phyloP scores from a whole-genome alignment of 306 rosid species.

The Rosa rugosa region DNA sequence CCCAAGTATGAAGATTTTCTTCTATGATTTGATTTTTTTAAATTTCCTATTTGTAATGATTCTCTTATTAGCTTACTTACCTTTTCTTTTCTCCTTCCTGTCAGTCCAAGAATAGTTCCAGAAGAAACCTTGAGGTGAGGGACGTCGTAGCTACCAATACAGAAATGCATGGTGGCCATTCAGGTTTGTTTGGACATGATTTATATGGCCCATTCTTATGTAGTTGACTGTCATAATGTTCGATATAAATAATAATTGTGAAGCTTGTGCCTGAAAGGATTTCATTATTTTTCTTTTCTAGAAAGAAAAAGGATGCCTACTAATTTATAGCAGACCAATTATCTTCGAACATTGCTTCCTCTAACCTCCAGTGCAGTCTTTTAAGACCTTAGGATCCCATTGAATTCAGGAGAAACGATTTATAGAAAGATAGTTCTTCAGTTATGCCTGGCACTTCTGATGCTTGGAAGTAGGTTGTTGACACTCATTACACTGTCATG shows the following conservation, averaged over 20 bases:
- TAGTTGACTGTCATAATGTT: neutral
- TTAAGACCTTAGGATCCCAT: neutral
- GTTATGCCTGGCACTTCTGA: neutral
- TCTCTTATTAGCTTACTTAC: neutral
- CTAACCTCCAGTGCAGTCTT: neutral
- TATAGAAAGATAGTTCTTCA: neutral
- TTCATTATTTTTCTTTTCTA: neutral
- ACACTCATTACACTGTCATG: neutral
- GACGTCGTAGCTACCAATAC: neutral
- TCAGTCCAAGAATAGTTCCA: conserved; percentile 38
- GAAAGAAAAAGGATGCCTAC: neutral
- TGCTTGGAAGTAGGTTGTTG: neutral
- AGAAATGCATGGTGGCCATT: conserved; percentile 9
- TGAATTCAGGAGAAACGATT: neutral
- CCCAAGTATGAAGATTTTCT: conserved; percentile 25
- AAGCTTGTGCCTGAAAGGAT: neutral
- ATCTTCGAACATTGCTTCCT: neutral
- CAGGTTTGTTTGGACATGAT: conserved; percentile 21
- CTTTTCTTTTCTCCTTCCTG: conserved; percentile 1
- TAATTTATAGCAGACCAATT: neutral
- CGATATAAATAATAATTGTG: neutral
- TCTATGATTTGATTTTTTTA: neutral
- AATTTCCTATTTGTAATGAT: neutral
- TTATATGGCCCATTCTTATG: neutral
- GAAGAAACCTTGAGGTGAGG: conserved; percentile 30